These are phyloP conservation scores for Neurospora sp. DNA, from an alignment of 495 filamentous ascomycete species.

Conservation along the genomic window DNA sequence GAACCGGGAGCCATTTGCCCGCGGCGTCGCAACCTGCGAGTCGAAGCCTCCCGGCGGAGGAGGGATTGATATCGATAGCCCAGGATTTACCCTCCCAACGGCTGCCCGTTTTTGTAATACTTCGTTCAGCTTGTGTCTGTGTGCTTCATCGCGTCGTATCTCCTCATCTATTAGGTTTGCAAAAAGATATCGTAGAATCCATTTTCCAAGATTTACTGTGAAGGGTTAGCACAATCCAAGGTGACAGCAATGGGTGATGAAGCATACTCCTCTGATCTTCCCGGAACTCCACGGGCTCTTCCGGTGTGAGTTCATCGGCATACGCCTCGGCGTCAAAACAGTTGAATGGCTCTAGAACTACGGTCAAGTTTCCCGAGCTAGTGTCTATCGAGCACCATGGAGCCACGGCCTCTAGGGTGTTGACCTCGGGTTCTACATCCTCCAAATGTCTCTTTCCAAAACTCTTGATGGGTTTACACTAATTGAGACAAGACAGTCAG, in stretches of 20 bases:
- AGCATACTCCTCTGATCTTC: constrained; percentile 89
- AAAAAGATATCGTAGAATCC: constrained; percentile 91
- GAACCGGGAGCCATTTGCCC: constrained; percentile 48
- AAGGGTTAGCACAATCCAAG: constrained; percentile 3
- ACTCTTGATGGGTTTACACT: constrained; percentile 76
- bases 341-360: constrained; percentile 85
- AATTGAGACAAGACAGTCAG: constrained; percentile 6
- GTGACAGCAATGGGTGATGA: neutral
- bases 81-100: constrained; percentile 44
- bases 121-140: constrained; percentile 56
- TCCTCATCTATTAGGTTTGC: constrained; percentile 82
- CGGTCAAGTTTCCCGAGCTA: constrained; percentile 79
- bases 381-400: constrained; percentile 96
- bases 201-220: constrained; percentile 85
- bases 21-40: constrained; percentile 48
- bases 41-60: constrained; percentile 33
- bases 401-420: constrained; percentile 77
- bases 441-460: constrained; percentile 93
- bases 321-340: constrained; percentile 98
- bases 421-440: constrained; percentile 79
- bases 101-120: constrained; percentile 47
- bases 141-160: constrained; percentile 65
- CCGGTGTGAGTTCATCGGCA: constrained; percentile 70
- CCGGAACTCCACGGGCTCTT: constrained; percentile 66
- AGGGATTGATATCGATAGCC: constrained; percentile 61